These are phyloP conservation scores for Eucalyptus urophylla DNA, from an alignment of 345 rosid species.

Conservation along the genomic window DNA sequence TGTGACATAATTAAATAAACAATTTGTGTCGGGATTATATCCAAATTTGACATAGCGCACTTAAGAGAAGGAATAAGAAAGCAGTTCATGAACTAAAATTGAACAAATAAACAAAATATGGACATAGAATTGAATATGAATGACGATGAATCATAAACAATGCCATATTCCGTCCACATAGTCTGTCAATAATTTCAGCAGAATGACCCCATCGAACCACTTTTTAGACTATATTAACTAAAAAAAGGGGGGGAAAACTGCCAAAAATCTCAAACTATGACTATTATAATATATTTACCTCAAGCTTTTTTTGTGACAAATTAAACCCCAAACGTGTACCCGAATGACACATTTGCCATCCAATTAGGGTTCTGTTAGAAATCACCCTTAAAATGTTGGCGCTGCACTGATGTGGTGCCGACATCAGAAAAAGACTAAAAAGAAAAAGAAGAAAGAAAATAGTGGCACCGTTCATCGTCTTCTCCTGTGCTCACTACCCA, in stretches of 20 bases:
- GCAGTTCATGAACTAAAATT: background rate
- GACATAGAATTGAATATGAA: background rate
- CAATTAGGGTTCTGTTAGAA: too few relatives aligned
- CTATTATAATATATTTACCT: too few relatives aligned
- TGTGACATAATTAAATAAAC: background rate
- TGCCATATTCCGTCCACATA: background rate
- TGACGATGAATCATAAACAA: background rate
- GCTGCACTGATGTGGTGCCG: too few relatives aligned
- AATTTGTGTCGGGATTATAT: background rate
- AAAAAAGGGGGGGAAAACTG: rapidly evolving
- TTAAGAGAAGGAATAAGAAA: background rate
- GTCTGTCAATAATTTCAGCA: rapidly evolving
- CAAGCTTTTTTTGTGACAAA: rapidly evolving
- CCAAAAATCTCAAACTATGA: too few relatives aligned
- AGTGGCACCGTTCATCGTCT: too few relatives aligned
- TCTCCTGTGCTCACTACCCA: too few relatives aligned
- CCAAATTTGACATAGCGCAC: background rate
- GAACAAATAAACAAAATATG: background rate
- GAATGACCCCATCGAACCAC: background rate
- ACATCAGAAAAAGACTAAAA: too few relatives aligned
- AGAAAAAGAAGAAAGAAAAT: too few relatives aligned
- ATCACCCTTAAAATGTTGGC: too few relatives aligned
- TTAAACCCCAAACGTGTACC: rapidly evolving
- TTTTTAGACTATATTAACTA: background rate
- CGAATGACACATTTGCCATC: too few relatives aligned